A percentile compares a stretch with the other conserved stretches of the same genome.
These are phyloP conservation scores for Monsonia emarginata DNA, from an alignment of 441 rosid species.

Conservation along the genomic window DNA sequence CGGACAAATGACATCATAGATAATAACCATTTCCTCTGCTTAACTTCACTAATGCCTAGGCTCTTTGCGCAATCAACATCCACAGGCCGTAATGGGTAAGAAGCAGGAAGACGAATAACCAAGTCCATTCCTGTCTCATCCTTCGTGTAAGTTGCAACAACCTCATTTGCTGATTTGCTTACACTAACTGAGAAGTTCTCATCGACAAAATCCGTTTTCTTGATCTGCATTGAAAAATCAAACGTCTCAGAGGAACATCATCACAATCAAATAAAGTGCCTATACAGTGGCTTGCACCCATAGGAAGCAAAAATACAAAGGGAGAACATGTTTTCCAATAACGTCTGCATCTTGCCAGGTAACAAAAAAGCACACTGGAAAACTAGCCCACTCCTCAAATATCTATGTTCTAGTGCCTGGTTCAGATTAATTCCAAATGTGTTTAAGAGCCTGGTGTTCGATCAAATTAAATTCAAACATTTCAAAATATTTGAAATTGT, in stretches of 20 bases:
- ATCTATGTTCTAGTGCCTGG: background rate
- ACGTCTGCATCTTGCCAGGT: background rate
- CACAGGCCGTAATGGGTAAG: conserved; percentile 76
- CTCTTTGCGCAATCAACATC: conserved; percentile 82
- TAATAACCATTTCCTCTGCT: conserved; percentile 95
- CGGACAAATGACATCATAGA: conserved; percentile 88
- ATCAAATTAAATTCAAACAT: background rate
- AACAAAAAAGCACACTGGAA: background rate
- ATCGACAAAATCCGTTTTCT: conserved; percentile 68
- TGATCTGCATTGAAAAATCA: conserved; percentile 54
- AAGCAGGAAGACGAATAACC: conserved; percentile 76
- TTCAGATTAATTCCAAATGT: background rate
- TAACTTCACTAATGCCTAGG: conserved; percentile 79
- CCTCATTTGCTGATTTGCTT: conserved; percentile 89
- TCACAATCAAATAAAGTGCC: background rate
- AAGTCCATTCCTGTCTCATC: conserved; percentile 96
- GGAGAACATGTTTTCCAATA: background rate
- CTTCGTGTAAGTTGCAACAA: conserved; percentile 86
- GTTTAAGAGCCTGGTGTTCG: background rate
- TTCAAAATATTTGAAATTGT: background rate
- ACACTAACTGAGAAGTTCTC: conserved; percentile 75
- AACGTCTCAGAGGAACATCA: conserved; percentile 8
- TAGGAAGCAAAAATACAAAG: background rate
- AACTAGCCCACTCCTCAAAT: background rate
- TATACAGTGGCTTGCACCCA: background rate